Evolutionary conservation across 1,139 yeast species (phyloP).

Genomic region (Hyphopichia burtonii): DNA sequence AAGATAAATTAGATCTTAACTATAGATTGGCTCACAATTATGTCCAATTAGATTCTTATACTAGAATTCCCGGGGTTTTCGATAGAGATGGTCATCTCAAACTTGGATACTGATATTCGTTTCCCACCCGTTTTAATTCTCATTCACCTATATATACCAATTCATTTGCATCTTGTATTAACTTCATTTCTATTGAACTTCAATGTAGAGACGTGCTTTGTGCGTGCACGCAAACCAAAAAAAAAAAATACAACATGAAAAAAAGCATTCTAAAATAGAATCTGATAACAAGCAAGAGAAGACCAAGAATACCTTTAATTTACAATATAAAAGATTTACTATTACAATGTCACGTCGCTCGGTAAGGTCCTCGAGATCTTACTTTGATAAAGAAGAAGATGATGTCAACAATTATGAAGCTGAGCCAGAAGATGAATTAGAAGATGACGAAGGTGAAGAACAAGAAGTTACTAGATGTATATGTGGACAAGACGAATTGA

Average conservation of each 20-base stretch:
- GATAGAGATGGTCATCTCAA: slow-evolving; percentile 33
- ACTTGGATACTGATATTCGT: too few relatives aligned
- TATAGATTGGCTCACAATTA: slow-evolving; percentile 32
- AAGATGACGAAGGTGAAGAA: slow-evolving; percentile 50
- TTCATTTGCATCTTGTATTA: too few relatives aligned
- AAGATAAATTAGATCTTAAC: slow-evolving; percentile 35
- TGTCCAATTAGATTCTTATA: slow-evolving; percentile 38
- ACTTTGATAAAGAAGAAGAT: slow-evolving; percentile 19
- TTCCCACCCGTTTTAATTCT: too few relatives aligned
- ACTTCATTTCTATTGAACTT: too few relatives aligned
- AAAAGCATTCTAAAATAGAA: too few relatives aligned
- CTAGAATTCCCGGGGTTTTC: slow-evolving; percentile 37
- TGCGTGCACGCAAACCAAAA: too few relatives aligned
- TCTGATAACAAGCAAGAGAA: too few relatives aligned
- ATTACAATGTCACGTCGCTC: slow-evolving; percentile 28
- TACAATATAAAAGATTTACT: too few relatives aligned
- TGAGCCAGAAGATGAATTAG: slow-evolving; percentile 27
- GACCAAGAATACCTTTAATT: too few relatives aligned
- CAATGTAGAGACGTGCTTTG: too few relatives aligned
- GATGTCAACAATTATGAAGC: slow-evolving; percentile 20
- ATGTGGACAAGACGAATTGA: slow-evolving; percentile 75
- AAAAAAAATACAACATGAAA: too few relatives aligned
- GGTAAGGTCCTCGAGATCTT: slow-evolving; percentile 22
- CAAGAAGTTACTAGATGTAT: slow-evolving; percentile 88
- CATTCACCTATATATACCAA: too few relatives aligned